Evolutionary conservation across 163 green algal genomes (phyloP).

Genomic region (Scenedesmus sp.): DNA sequence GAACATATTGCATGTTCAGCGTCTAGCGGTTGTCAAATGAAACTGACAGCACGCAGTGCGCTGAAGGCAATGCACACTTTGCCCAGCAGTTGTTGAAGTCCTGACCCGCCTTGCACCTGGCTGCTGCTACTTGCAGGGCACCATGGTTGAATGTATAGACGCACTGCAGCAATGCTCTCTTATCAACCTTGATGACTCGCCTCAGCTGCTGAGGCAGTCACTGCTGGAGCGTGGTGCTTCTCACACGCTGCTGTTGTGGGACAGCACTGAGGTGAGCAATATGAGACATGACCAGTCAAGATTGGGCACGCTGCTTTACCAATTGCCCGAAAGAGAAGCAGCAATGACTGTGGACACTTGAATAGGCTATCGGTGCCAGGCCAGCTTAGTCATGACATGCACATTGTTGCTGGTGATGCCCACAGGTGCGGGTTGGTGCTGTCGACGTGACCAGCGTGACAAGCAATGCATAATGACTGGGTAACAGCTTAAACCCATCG

Average conservation of each 20-base stretch:
- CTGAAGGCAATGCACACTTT: neutral
- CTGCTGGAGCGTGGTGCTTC: conserved; percentile 12
- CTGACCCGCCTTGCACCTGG: neutral
- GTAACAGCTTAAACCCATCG: neutral
- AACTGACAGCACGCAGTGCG: neutral
- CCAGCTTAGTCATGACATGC: too few species aligned
- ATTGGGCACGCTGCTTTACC: neutral
- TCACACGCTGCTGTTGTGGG: conserved; percentile 17
- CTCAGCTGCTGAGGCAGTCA: conserved; percentile 35
- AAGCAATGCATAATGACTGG: neutral
- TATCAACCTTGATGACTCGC: conserved; percentile 41
- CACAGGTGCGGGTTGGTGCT: too few species aligned
- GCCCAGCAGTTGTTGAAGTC: neutral
- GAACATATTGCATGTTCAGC: neutral
- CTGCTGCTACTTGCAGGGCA: neutral
- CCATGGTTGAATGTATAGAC: conserved; percentile 27
- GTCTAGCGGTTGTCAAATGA: neutral
- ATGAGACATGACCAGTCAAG: neutral
- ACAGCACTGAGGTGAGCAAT: conserved; percentile 15
- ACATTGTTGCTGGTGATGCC: too few species aligned
- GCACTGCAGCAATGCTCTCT: conserved; percentile 42
- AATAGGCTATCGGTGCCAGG: too few species aligned
- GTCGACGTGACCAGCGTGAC: too few species aligned
- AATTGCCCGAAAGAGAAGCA: neutral
- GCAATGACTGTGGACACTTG: too few species aligned